Conservation (phyloP, 495 filamentous ascomycete species). For the Trichocladium uniseriatum region DNA sequence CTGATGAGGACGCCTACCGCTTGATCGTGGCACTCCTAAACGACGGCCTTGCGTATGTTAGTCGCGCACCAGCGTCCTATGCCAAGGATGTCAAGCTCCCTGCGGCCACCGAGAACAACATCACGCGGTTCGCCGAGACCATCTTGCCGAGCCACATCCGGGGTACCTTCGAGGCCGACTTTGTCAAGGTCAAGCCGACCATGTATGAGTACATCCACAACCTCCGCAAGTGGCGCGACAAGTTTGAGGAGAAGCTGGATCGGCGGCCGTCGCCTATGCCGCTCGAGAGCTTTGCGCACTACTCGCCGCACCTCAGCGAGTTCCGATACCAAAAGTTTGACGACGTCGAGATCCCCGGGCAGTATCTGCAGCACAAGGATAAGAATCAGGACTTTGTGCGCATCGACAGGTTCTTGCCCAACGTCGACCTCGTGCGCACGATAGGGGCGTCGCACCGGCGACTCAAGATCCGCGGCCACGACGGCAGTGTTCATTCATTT, state of each 20-base stretch:
- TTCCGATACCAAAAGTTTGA: constrained; percentile 97
- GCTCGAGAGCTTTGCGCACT: constrained; percentile 54
- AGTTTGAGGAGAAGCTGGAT: constrained; percentile 96
- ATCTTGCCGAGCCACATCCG: constrained; percentile 89
- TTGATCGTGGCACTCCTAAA: constrained; percentile 96
- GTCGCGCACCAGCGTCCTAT: constrained; percentile 74
- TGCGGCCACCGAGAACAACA: constrained; percentile 83
- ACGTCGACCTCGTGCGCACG: constrained; percentile 81
- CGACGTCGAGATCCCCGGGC: constrained; percentile 94
- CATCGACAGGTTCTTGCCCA: constrained; percentile 91
- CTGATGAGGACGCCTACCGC: constrained; percentile 95
- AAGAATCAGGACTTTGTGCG: constrained; percentile 97
- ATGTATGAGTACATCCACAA: constrained; percentile 98
- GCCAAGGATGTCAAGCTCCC: constrained; percentile 88
- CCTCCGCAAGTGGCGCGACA: constrained; percentile 89
- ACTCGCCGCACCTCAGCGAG: constrained; percentile 84
- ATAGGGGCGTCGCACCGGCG: constrained; percentile 84
- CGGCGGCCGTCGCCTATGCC: constrained; percentile 58
- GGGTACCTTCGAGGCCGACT: constrained; percentile 90
- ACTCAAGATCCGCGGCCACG: constrained; percentile 93
- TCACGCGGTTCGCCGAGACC: constrained; percentile 91
- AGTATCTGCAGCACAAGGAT: constrained; percentile 92
- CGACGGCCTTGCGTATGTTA: constrained; percentile 82
- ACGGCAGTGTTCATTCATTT: constrained; percentile 90
- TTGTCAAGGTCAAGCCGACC: constrained; percentile 84